Base-by-base conservation (phyloP, 441 rosid genomes). In the Francoa sonchifolia region DNA sequence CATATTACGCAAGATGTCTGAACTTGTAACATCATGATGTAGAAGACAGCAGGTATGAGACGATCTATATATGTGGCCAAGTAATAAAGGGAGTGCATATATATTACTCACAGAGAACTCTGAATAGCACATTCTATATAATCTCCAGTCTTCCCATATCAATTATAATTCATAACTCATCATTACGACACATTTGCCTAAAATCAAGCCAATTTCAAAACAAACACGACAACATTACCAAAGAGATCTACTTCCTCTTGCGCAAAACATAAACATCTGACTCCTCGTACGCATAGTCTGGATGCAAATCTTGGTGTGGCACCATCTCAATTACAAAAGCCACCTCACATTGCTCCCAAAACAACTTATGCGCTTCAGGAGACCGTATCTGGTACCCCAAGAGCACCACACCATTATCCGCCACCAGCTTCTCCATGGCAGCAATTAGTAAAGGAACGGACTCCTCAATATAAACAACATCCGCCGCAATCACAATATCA, bases 401-500 rank as follows among this genome's bases (percentile, higher is more conserved):
- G 46, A 87, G 44, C 48, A 82, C 73, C 1, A 70, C 71, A 1
- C 97, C 93, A 19, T 82, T 80, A 9, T 73, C 85, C 38, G 73
- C 70, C 75, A 87, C 54, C 19, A 87, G 44, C 18, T 40, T 39
- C 44, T 70, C 78, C 92, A 83, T 77, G 19, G 86, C 86, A 30
- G 63, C 57, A 52, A 80, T 71, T 6, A 87, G 57, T 0, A 72
- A 73, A 33, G 49, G 58, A 3, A 69, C 89, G 0, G 79, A 59
- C 16, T 87, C 84, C 58, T 83, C 84, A n/a, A 87, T 77, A 48
- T 87, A 87, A 29, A 83, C 93, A 8, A 87, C 86, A 41, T 87
- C 97, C n/a, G 95, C 69, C 28, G 93, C 94, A 17, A 87, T 60
- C 22, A 83, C 94, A 15, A 77, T 16, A 50, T 87, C 86, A 44